Conservation (phyloP, 768 basidiomycete genomes). For the Boletus vinaceobasis region DNA sequence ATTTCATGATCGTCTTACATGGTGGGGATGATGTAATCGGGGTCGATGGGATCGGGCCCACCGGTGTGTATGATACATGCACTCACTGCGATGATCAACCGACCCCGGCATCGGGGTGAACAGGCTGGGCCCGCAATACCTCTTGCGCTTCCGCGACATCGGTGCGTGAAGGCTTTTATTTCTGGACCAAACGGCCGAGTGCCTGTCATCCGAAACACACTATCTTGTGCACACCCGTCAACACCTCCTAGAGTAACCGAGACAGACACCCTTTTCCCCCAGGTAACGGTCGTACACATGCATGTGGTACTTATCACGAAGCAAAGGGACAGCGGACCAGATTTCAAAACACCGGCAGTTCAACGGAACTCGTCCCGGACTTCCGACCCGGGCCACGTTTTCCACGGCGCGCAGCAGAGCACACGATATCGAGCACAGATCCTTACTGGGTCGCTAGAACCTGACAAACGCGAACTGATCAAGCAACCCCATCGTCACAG, state of each 20-base stretch:
- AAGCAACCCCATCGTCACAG: neutral
- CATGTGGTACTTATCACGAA: neutral
- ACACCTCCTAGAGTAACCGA: neutral
- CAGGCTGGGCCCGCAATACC: neutral
- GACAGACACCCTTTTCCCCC: neutral
- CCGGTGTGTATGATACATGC: too few relatives aligned
- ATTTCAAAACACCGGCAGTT: too few relatives aligned
- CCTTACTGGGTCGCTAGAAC: neutral
- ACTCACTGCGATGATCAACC: neutral
- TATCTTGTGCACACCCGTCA: neutral
- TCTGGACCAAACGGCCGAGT: neutral
- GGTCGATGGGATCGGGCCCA: slow-evolving; percentile 2
- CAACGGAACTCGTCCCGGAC: neutral
- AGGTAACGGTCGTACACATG: neutral
- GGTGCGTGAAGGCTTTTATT: neutral
- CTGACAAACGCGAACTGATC: neutral
- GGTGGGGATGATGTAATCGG: slow-evolving; percentile 6
- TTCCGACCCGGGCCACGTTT: neutral
- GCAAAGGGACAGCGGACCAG: neutral
- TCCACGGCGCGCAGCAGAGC: neutral
- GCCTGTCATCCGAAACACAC: neutral
- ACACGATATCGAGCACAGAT: neutral
- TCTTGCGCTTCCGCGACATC: neutral
- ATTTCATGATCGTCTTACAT: slow-evolving; percentile 5
- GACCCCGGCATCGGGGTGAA: neutral